Base-by-base conservation (phyloP, 768 basidiomycete species). In the Boletus sp. region DNA sequence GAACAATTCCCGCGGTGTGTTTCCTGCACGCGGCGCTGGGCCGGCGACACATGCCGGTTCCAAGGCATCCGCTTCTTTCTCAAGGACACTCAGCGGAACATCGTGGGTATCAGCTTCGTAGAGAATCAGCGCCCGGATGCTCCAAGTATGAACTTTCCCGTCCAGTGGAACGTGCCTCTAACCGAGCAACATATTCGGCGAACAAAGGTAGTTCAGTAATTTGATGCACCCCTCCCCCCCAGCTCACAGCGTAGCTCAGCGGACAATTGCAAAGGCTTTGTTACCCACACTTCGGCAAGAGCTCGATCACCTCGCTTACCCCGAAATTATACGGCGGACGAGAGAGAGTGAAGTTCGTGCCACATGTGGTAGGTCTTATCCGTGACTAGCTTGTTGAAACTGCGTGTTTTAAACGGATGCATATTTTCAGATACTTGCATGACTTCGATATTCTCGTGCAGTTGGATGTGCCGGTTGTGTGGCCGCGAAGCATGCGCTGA, bases 381-480 rank as follows among this genome's bases (percentile, higher is more conserved):
- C 19, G 46, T 38, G 30, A 42, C 40, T 43, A 9, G 21, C 45
- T 46, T 30, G 25, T 45, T 35, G 51, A 60, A 42, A 47, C 49
- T 21, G 7, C 49, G 21, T 47, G 51, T 57, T 48, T 58, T 49
- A 47, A 45, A 53, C 51, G 44, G 49, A 53, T 25, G 0, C 11
- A n/a, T 54, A 38, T 45, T 56, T 53, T 21, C 67, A 96, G 93
- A 97, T 71, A 92, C 89, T 2, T 97, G 94, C 70, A 89, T 92
- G 79, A 94, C 92, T 5, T 95, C 93, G 13, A 84, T 96, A 53
- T 96, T 96, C 70, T 87, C 88, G 7, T 85, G 83, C 53, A 88
- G 85, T 30, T 96, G 90, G 84, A 89, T 95, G 82, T 96, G 93
- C 68, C 80, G 88, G n/a, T 67, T 83, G 37, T 98, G 95, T 68